Percentiles rank a stretch among this genome's conserved stretches.
These are phyloP conservation scores for Acanthamoeba royreba DNA, from an alignment of 208 protist genomes.

Conservation along the genomic window DNA sequence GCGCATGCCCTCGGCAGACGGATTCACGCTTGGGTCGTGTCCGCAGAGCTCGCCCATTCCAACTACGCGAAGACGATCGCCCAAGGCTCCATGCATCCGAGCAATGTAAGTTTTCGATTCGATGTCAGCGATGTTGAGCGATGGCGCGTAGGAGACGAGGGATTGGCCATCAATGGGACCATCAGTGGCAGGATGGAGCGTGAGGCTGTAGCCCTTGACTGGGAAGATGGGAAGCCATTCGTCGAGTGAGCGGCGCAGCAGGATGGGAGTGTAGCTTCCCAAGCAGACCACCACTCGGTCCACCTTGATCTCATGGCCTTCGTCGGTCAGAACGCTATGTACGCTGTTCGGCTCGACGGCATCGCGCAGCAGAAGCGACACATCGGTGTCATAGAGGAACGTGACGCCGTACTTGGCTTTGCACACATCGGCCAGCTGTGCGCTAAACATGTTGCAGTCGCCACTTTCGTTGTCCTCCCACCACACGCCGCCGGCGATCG, in stretches of 20 bases:
- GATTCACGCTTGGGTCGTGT: neutral
- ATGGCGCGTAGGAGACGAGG: neutral
- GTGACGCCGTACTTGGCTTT: neutral
- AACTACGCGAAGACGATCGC: neutral
- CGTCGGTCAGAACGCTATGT: neutral
- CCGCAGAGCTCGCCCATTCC: conserved; percentile 37
- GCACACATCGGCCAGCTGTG: neutral
- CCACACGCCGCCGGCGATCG: neutral
- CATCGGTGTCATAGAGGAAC: conserved; percentile 6
- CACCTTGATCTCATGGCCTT: neutral
- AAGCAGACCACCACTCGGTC: conserved; percentile 8
- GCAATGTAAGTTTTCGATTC: conserved; percentile 35
- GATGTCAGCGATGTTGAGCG: conserved; percentile 21
- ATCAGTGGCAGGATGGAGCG: neutral
- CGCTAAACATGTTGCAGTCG: conserved; percentile 23
- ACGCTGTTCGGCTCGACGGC: neutral
- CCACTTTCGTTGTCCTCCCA: conserved; percentile 27
- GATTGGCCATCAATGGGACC: neutral
- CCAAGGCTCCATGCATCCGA: neutral
- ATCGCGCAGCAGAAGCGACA: neutral
- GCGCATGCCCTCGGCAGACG: neutral
- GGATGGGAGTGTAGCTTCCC: neutral
- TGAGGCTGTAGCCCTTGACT: conserved; percentile 14
- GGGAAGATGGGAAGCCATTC: conserved; percentile 6
- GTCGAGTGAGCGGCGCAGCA: neutral